These are phyloP conservation scores for Eremothecium cymbalariae DNA, from an alignment of 1,139 yeast species.

Conservation along the genomic window DNA sequence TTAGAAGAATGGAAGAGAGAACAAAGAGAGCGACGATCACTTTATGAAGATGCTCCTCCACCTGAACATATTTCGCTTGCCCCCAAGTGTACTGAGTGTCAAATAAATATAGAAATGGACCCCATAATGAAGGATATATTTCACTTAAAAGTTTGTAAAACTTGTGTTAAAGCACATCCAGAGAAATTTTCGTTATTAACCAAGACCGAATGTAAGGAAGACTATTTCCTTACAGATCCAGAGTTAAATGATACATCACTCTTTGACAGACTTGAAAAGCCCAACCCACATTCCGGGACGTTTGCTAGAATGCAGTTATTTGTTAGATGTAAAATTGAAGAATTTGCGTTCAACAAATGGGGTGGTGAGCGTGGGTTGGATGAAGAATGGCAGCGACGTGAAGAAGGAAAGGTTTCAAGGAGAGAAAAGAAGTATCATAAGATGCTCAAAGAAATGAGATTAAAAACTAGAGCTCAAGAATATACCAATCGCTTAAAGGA, in stretches of 20 bases:
- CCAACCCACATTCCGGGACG: slow-evolving; percentile 87
- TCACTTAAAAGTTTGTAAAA: slow-evolving; percentile 65
- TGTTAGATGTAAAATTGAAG: slow-evolving; percentile 83
- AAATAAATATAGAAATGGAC: slow-evolving; percentile 66
- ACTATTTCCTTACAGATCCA: slow-evolving; percentile 86
- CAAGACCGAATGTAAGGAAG: slow-evolving; percentile 91
- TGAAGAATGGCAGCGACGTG: slow-evolving; percentile 84
- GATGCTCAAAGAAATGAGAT: slow-evolving; percentile 75
- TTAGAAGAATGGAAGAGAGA: slow-evolving; percentile 74
- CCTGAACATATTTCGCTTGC: slow-evolving; percentile 63
- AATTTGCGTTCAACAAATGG: slow-evolving; percentile 91
- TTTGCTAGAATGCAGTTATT: slow-evolving; percentile 90
- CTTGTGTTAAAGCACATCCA: slow-evolving; percentile 63
- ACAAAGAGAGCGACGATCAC: slow-evolving; percentile 36
- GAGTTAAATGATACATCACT: slow-evolving; percentile 66
- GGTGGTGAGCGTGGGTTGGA: slow-evolving; percentile 84
- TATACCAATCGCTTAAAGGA: slow-evolving; percentile 62
- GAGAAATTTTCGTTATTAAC: slow-evolving; percentile 87
- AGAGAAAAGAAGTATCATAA: slow-evolving; percentile 72
- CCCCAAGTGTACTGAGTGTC: slow-evolving; percentile 78
- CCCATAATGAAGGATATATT: slow-evolving; percentile 61
- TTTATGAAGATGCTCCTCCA: slow-evolving; percentile 51
- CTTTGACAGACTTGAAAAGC: slow-evolving; percentile 73
- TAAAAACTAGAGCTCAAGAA: slow-evolving; percentile 88
- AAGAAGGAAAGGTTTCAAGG: slow-evolving; percentile 58